These are phyloP conservation scores for Candida berthetii DNA, from an alignment of 805 yeast species.

Conservation along the genomic window DNA sequence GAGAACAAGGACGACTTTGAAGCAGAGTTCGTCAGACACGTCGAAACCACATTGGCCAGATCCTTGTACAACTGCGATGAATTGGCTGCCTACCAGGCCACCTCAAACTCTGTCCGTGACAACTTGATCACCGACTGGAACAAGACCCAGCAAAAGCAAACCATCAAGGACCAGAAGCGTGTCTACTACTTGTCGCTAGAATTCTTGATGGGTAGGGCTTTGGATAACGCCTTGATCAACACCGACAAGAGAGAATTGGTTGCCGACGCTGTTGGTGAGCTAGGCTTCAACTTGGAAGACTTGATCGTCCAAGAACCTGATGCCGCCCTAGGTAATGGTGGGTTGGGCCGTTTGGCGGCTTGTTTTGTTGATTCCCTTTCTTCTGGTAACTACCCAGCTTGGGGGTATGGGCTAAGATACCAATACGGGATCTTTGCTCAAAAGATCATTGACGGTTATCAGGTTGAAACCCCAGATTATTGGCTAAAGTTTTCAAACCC, in stretches of 20 bases:
- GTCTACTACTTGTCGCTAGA: conserved; percentile 84
- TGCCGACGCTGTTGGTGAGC: conserved; percentile 48
- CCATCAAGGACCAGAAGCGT: conserved; percentile 76
- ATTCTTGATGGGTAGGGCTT: conserved; percentile 90
- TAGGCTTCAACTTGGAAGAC: conserved; percentile 88
- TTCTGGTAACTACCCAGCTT: conserved; percentile 82
- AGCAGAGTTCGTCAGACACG: conserved; percentile 69
- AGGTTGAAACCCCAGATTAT: conserved; percentile 91
- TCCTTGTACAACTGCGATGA: conserved; percentile 89
- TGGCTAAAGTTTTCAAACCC: conserved; percentile 89
- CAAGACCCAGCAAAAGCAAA: conserved; percentile 85
- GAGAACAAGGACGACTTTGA: conserved; percentile 53
- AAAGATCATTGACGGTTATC: conserved; percentile 85
- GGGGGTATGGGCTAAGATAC: conserved; percentile 95
- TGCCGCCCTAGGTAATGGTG: conserved; percentile 95
- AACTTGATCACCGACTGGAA: conserved; percentile 84
- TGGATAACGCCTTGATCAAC: conserved; percentile 90
- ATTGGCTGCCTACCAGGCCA: conserved; percentile 88
- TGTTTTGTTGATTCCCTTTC: conserved; percentile 88
- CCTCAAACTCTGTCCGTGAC: conserved; percentile 75
- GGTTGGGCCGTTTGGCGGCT: conserved; percentile 90
- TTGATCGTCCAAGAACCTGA: conserved; percentile 83
- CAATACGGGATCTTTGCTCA: conserved; percentile 93
- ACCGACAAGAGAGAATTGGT: conserved; percentile 61
- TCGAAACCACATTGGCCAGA: conserved; percentile 88